Percentiles rank a stretch among this genome's conserved stretches.
phyloP scores from a whole-genome alignment of 331 rosid species.

The Pyrus hybrid region DNA sequence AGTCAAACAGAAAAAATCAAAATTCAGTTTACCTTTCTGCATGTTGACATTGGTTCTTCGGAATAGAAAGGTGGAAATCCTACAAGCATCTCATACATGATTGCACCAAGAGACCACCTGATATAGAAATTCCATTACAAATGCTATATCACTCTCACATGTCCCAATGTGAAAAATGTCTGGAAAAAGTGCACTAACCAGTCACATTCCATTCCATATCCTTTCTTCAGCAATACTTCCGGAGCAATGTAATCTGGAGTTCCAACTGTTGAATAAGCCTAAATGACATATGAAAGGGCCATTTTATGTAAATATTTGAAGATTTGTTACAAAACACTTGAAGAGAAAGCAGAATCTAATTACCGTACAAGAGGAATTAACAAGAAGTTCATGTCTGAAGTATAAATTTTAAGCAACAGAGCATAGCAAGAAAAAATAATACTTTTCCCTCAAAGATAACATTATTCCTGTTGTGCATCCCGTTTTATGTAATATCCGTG shows the following conservation, averaged over 20 bases:
- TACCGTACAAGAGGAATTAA: not conserved
- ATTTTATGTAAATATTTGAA: constrained; percentile 8
- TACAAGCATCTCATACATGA: constrained; percentile 91
- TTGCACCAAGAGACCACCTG: constrained; percentile 97
- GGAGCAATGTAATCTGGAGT: constrained; percentile 94
- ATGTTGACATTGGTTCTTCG: constrained; percentile 77
- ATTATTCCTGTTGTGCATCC: not conserved
- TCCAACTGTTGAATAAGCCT: constrained; percentile 93
- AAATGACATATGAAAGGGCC: constrained; percentile 12
- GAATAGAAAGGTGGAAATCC: constrained; percentile 90
- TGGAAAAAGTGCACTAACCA: constrained; percentile 32
- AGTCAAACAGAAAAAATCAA: not conserved
- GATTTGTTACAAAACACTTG: not conserved
- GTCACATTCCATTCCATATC: constrained; percentile 87
- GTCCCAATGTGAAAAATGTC: not conserved
- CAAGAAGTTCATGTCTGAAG: not conserved
- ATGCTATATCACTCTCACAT: not conserved
- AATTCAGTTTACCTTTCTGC: constrained; percentile 58
- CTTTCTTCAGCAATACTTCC: constrained; percentile 69
- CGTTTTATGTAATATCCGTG: not conserved
- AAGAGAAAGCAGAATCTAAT: not conserved
- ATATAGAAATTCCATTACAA: constrained; percentile 1
- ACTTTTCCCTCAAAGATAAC: not conserved
- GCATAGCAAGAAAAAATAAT: not conserved
- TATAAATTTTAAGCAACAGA: not conserved